Base-by-base conservation (phyloP, 2,329 filamentous ascomycete species). In the Leptographium radiaticola region DNA sequence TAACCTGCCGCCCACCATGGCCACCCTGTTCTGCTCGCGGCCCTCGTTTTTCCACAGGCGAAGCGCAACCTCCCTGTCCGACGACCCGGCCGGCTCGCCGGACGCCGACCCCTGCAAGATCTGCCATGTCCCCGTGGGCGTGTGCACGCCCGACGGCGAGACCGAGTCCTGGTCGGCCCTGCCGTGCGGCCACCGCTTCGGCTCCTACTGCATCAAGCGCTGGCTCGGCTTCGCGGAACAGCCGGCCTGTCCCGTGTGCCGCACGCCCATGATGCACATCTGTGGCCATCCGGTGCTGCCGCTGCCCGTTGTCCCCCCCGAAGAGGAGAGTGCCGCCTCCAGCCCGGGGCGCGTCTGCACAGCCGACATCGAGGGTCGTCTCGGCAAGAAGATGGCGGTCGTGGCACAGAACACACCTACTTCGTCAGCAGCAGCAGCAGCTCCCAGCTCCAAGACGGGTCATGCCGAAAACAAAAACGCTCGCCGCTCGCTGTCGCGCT, bases 161-260 rank as follows among this genome's bases (percentile, higher is more conserved):
- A 51, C 63, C 34, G 71, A 74, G 59, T 56, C 62, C 4, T 73
- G 70, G 71, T 66, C 67, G 18, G 56, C 60, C 31, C 61, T 74
- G 8, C 67, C 70, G 13, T 74, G 71, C 60, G 68, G 68, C 6
- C 71, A 74, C 60, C 62, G 63, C 33, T 74, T 74, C 59, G 71
- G 71, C 44, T 66, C 64, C 44, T 57, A 64, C 53, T 74, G 71
- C 63, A 68, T 72, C 61, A 71, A 71, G 55, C 64, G 64, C 49
- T 74, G 72, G 66, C 65, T 74, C 13, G 61, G 61, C 48, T 44
- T 70, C 52, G 63, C 65, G 45, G 63, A 65, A 6, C 60, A 63
- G 44, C 67, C 69, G 2, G 62, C 60, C 46, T 73, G 71, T 53
- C 71, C 70, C 49, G 63, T 72, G 56, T 73, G 70, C 60, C 68